Percentiles rank a stretch among this genome's conserved stretches.
Conservation (phyloP, 2,329 filamentous ascomycete genomes). For the Biscogniauxia marginata region DNA sequence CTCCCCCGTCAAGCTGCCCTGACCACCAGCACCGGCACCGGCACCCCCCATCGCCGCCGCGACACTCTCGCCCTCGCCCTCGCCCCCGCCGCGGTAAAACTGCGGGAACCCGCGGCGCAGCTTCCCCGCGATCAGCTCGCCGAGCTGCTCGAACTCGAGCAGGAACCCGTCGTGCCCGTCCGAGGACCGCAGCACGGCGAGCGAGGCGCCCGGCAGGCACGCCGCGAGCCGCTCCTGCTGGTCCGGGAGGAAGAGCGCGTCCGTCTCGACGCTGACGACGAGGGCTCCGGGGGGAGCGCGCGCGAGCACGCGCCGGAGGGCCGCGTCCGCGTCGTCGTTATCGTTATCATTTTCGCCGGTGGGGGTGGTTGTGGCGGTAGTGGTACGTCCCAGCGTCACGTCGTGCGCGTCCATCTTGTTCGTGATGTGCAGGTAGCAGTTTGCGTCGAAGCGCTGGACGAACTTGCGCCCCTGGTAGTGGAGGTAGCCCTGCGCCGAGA, state of each 20-base stretch:
- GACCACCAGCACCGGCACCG: too few relatives aligned
- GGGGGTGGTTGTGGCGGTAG: conserved; percentile 23
- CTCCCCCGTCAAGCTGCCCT: conserved; percentile 19
- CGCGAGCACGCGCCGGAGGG: conserved; percentile 23
- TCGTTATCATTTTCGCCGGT: background rate
- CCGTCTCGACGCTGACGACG: conserved; percentile 35
- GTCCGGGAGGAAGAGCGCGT: conserved; percentile 34
- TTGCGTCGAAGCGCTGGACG: conserved; percentile 37
- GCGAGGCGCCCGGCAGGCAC: conserved; percentile 28
- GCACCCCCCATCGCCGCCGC: conserved; percentile 10
- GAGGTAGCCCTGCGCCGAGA: conserved; percentile 37
- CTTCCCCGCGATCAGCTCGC: conserved; percentile 24
- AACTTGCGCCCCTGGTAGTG: conserved; percentile 40
- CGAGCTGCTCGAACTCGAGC: conserved; percentile 35
- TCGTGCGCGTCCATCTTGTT: conserved; percentile 40
- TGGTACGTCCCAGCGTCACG: conserved; percentile 28
- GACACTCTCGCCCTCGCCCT: background rate
- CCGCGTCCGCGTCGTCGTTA: conserved; percentile 33
- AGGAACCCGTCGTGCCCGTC: conserved; percentile 39
- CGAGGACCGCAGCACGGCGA: conserved; percentile 27
- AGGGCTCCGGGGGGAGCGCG: conserved; percentile 27
- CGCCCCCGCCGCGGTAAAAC: conserved; percentile 9
- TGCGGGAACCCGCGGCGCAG: conserved; percentile 16
- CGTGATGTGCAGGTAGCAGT: conserved; percentile 38
- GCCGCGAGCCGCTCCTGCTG: conserved; percentile 33